phyloP scores from a whole-genome alignment of 495 filamentous ascomycete species.

The Penicillium soppii region DNA sequence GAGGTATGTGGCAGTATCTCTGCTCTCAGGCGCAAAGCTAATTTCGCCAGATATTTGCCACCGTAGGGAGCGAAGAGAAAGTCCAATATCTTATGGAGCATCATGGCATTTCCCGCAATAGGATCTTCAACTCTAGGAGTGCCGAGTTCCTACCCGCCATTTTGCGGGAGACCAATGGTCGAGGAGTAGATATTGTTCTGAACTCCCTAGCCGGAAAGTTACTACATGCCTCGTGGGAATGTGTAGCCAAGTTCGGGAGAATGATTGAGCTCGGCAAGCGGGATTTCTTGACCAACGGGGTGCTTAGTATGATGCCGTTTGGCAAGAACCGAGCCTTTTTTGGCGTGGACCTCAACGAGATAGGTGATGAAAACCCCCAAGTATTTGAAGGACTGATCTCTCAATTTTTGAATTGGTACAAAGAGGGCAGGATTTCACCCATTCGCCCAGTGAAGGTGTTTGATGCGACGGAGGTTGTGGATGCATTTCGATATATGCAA shows the following conservation, averaged over 20 bases:
- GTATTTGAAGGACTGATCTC: conserved; percentile 26
- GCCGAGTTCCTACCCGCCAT: conserved; percentile 43
- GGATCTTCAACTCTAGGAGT: conserved; percentile 53
- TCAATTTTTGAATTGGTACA: conserved; percentile 15
- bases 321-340: conserved; percentile 29
- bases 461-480: conserved; percentile 38
- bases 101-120: conserved; percentile 34
- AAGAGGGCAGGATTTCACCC: conserved; percentile 27
- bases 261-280: conserved; percentile 50
- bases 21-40: too few relatives aligned
- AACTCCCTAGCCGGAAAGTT: conserved; percentile 50
- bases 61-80: conserved; percentile 46
- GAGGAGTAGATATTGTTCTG: conserved; percentile 51
- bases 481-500: conserved; percentile 51
- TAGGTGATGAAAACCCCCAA: conserved; percentile 14
- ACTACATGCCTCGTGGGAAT: conserved; percentile 50
- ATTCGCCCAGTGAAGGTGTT: conserved; percentile 39
- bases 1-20: conserved; percentile 5
- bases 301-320: conserved; percentile 37
- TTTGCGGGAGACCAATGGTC: conserved; percentile 44
- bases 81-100: conserved; percentile 28
- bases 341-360: conserved; percentile 23
- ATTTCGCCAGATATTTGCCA: conserved; percentile 38
- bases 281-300: conserved; percentile 18
- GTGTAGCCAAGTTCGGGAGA: conserved; percentile 50